Base-by-base conservation (phyloP, 306 rosid genomes). In the Hippophae rhamnoides region DNA sequence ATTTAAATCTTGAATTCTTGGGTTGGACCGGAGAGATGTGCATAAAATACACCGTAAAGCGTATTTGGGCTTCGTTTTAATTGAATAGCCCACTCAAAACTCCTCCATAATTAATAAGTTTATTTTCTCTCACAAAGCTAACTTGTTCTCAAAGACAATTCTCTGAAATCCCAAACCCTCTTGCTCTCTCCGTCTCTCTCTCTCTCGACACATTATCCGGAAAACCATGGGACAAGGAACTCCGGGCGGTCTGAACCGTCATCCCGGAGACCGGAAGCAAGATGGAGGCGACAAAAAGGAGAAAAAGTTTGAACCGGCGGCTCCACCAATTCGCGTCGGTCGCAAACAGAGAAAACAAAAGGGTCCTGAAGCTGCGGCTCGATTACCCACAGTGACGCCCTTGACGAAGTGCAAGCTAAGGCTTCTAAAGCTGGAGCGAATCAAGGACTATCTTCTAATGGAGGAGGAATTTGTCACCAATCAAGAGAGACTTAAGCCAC, bases 231-330 rank as follows among this genome's bases (percentile, higher is more conserved):
- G 97, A 66, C 95, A 92, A 57, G 98, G 95, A 73, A 85, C 96
- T 56, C 98, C 96, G 7, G 96, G 96, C 1, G 89, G 98, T 58
- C 49, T 92, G 41, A 85, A 87, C 76, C 86, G 95, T 60, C 87
- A 77, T 13, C 87, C 87, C 10, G 99, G 98, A 1, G 96, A 88
- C 62, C 72, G 95, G 9, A 92, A 86, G 54, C 78, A 76, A 2
- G 96, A 92, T 6, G 86, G 93, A 10, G 69, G 75, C 43, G 89
- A 82, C 63, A 92, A 92, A 77, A 92, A 92, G 77, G 95, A 86
- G 66, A 92, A 92, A 76, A 92, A 92, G 66, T 92, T 74, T 67
- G 99, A 88, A 61, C 99, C 95, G n/a, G 93, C 99, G 6, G 96
- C 93, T 1, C 95, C 97, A 1, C 97, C 97, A 0, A 72, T 90